A percentile compares a stretch with the other conserved stretches of the same genome.
Conservation (phyloP, 2,329 filamentous ascomycete genomes). For the Botrytis fabae region DNA sequence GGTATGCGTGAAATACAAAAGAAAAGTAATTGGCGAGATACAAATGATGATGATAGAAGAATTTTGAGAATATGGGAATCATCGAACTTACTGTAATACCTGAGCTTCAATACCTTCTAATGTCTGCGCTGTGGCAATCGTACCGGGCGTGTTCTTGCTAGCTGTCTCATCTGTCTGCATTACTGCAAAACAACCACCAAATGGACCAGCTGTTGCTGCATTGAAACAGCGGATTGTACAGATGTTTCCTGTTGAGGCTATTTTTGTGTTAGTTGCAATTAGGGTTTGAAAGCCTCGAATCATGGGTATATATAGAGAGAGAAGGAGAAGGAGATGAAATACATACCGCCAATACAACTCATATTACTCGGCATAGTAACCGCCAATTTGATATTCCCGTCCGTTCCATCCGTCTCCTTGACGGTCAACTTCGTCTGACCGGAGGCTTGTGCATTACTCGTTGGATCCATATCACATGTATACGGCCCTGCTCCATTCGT, state of each 20-base stretch:
- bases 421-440: conserved; percentile 8
- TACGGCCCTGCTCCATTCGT: conserved; percentile 58
- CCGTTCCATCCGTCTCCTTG: not conserved
- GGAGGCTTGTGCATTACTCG: conserved; percentile 34
- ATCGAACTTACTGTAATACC: conserved; percentile 9
- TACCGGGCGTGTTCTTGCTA: conserved; percentile 43
- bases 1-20: no score
- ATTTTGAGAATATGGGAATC: no score
- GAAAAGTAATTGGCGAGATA: no score
- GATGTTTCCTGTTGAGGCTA: conserved; percentile 51
- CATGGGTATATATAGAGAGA: not conserved
- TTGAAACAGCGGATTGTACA: conserved; percentile 62
- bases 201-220: conserved; percentile 56
- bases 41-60: not conserved
- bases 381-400: conserved; percentile 1
- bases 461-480: conserved; percentile 53
- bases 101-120: conserved; percentile 5
- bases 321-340: not conserved
- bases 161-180: conserved; percentile 52
- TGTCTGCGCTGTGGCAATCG: conserved; percentile 6
- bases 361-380: conserved; percentile 10
- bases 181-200: conserved; percentile 58
- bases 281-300: no score
- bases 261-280: not conserved
- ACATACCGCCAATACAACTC: conserved; percentile 11